Conservation (phyloP, 2,329 filamentous ascomycete species). For the Fusarium liriodendri region DNA sequence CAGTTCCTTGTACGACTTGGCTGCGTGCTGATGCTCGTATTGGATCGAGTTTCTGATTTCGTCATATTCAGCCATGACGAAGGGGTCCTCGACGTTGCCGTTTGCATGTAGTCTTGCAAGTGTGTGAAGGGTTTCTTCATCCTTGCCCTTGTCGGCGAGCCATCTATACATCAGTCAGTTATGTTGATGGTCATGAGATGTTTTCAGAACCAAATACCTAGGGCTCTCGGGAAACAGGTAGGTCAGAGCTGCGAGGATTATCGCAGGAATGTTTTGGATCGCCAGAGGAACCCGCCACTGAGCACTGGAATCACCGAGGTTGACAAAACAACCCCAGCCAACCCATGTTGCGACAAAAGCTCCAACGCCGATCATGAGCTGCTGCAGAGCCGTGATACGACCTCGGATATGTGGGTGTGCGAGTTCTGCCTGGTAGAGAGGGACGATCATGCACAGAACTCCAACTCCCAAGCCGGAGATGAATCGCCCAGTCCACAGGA, state of each 20-base stretch:
- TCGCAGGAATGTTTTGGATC: conserved; percentile 76
- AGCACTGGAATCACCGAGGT: conserved; percentile 38
- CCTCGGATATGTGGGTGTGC: conserved; percentile 82
- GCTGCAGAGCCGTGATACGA: conserved; percentile 77
- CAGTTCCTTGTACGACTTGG: conserved; percentile 75
- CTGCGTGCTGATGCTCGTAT: conserved; percentile 74
- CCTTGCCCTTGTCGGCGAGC: conserved; percentile 76
- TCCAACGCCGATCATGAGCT: conserved; percentile 84
- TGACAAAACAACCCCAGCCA: conserved; percentile 60
- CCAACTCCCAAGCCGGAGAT: conserved; percentile 72
- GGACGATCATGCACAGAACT: conserved; percentile 51
- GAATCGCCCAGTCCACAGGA: conserved; percentile 77
- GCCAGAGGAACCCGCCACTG: conserved; percentile 60
- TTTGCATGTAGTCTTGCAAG: conserved; percentile 76
- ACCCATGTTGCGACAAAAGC: conserved; percentile 79
- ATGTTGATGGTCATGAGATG: background rate
- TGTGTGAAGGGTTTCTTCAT: conserved; percentile 71
- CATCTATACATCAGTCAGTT: conserved; percentile 59
- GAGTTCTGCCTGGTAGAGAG: conserved; percentile 82
- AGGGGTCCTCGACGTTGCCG: conserved; percentile 72
- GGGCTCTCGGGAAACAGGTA: conserved; percentile 75
- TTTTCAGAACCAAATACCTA: background rate
- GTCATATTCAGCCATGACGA: conserved; percentile 77
- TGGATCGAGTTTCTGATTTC: conserved; percentile 74
- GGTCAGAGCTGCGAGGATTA: conserved; percentile 72